Percentiles rank a stretch among this genome's conserved stretches.
Evolutionary conservation across 805 yeast species (phyloP).

Genomic region (Metschnikowia lachancei): DNA sequence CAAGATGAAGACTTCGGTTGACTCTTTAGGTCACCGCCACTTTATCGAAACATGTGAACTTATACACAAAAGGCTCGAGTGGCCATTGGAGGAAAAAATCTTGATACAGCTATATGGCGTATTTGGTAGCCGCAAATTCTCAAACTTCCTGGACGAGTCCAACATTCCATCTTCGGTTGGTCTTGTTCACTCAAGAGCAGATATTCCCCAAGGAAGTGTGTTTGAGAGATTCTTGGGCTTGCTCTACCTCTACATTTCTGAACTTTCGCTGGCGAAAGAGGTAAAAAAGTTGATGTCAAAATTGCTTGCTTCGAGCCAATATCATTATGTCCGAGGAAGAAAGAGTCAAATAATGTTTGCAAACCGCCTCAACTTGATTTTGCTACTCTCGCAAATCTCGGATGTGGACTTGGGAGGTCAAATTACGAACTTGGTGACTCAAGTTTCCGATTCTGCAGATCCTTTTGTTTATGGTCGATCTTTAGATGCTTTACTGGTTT

Average conservation of each 20-base stretch:
- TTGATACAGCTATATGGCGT: constrained; percentile 29
- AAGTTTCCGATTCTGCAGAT: constrained; percentile 25
- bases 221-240: constrained; percentile 39
- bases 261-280: constrained; percentile 24
- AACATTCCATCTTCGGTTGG: constrained; percentile 25
- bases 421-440: constrained; percentile 26
- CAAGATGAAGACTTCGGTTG: constrained; percentile 13
- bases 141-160: constrained; percentile 37
- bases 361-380: constrained; percentile 37
- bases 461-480: constrained; percentile 24
- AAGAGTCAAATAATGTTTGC: constrained; percentile 31
- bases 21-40: constrained; percentile 23
- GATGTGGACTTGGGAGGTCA: constrained; percentile 33
- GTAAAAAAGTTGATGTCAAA: constrained; percentile 33
- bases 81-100: constrained; percentile 38
- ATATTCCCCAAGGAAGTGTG: constrained; percentile 26
- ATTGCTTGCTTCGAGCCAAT: constrained; percentile 38
- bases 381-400: constrained; percentile 35
- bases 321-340: constrained; percentile 27
- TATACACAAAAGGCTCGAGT: constrained; percentile 25
- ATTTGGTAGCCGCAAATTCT: constrained; percentile 32
- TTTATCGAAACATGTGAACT: constrained; percentile 30
- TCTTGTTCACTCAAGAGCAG: constrained; percentile 24
- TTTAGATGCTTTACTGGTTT: constrained; percentile 21
- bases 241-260: constrained; percentile 33